These are phyloP conservation scores for Xerocomus spinulosus DNA, from an alignment of 768 basidiomycete genomes.

Conservation along the genomic window DNA sequence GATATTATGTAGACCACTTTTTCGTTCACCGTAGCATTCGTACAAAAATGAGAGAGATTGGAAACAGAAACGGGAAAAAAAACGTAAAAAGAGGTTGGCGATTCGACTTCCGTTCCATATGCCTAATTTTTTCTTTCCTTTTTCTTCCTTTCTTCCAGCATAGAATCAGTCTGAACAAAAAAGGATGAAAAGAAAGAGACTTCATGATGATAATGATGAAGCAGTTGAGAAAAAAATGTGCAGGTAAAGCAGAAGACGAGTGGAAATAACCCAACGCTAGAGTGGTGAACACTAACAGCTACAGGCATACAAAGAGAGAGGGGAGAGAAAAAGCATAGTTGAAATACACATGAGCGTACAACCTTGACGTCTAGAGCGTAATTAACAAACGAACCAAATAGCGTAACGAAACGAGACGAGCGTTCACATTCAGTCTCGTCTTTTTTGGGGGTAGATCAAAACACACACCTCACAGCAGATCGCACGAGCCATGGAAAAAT, in stretches of 20 bases:
- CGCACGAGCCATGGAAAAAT: conserved; percentile 6
- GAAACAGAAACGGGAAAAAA: neutral
- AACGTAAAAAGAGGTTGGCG: neutral
- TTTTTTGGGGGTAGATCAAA: conserved; percentile 2
- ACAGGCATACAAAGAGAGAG: conserved; percentile 28
- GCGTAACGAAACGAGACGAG: conserved; percentile 3
- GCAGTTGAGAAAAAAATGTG: conserved; percentile 2
- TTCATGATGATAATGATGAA: conserved; percentile 7
- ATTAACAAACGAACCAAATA: conserved; percentile 11
- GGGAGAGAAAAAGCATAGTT: conserved; percentile 18
- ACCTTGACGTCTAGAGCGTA: conserved; percentile 11
- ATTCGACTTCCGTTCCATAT: conserved; percentile 18
- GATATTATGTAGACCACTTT: conserved; percentile 10
- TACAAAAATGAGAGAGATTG: conserved; percentile 5
- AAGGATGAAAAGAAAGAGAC: neutral
- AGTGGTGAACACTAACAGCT: conserved; percentile 19
- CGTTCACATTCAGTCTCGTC: conserved; percentile 21
- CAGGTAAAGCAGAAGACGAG: conserved; percentile 6
- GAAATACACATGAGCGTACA: conserved; percentile 27
- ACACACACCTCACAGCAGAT: conserved; percentile 26
- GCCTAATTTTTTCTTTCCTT: conserved; percentile 1
- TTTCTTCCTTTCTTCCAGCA: conserved; percentile 11
- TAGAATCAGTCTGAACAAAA: conserved; percentile 6
- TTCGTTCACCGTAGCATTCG: conserved; percentile 2
- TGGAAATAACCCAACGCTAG: conserved; percentile 1